Evolutionary conservation across 306 rosid species (phyloP).

Genomic region (Vachellia collinsii): DNA sequence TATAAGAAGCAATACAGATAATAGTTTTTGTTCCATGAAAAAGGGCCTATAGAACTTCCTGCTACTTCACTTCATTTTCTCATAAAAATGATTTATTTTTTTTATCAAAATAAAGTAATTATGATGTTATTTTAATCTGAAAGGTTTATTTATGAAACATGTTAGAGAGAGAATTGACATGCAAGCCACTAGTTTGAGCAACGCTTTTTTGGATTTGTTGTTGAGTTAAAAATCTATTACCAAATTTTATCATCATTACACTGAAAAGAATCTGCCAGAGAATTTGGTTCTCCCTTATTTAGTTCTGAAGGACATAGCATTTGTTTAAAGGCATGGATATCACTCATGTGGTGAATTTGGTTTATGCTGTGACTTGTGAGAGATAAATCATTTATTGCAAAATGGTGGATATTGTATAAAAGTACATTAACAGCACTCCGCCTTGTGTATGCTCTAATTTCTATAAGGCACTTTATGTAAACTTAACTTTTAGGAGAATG

Average conservation of each 20-base stretch:
- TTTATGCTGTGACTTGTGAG: conserved; percentile 25
- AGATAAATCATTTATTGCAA: conserved; percentile 14
- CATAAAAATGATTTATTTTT: not conserved
- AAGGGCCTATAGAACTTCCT: not conserved
- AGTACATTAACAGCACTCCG: conserved; percentile 32
- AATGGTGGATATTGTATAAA: conserved; percentile 20
- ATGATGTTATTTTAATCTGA: not conserved
- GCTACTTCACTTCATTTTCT: not conserved
- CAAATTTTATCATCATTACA: conserved; percentile 18
- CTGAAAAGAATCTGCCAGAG: conserved; percentile 24
- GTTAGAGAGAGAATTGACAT: not conserved
- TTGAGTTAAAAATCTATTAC: conserved; percentile 17
- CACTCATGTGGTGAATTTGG: conserved; percentile 15
- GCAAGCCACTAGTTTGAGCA: conserved; percentile 3
- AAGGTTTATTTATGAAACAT: not conserved
- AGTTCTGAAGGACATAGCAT: conserved; percentile 19
- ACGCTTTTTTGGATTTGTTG: conserved; percentile 15
- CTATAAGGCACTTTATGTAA: conserved; percentile 32
- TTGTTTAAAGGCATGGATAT: conserved; percentile 23
- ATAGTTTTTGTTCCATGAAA: not conserved
- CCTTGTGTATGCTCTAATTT: conserved; percentile 23
- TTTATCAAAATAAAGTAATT: not conserved
- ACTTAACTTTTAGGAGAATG: conserved; percentile 14
- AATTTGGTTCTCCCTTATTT: conserved; percentile 23
- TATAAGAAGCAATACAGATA: not conserved